These are phyloP conservation scores for Leishmania martiniquensis DNA, from an alignment of 208 protist genomes.

Conservation along the genomic window DNA sequence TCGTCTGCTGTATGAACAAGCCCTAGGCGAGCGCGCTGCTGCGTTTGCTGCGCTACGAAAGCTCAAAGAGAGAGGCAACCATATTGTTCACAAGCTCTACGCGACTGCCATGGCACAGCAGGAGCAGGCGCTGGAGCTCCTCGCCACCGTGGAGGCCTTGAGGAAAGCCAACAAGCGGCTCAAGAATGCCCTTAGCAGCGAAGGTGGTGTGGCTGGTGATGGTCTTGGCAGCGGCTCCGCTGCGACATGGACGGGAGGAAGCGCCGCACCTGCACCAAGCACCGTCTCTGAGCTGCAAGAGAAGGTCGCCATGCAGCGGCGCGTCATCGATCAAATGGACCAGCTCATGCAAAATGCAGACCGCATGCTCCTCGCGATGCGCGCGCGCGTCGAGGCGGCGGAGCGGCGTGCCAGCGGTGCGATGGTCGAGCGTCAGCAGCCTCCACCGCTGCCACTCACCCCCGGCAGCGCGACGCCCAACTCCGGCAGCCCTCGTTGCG, in stretches of 20 bases:
- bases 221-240: not conserved
- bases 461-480: not conserved
- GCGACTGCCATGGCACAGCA: constrained; percentile 39
- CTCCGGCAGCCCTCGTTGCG: not conserved
- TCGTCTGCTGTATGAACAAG: constrained; percentile 19
- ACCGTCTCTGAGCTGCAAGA: constrained; percentile 26
- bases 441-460: constrained; percentile 19
- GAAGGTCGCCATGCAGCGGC: constrained; percentile 31
- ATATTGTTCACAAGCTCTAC: constrained; percentile 50
- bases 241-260: not conserved
- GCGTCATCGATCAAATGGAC: constrained; percentile 43
- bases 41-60: constrained; percentile 43
- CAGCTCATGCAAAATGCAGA: constrained; percentile 46
- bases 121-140: constrained; percentile 32
- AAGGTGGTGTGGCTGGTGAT: not conserved
- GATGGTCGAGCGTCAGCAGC: not conserved
- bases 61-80: constrained; percentile 58
- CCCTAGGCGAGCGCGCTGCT: constrained; percentile 49
- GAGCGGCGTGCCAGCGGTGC: constrained; percentile 10
- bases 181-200: constrained; percentile 13
- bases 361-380: constrained; percentile 39
- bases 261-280: not conserved
- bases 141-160: constrained; percentile 38
- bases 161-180: constrained; percentile 39
- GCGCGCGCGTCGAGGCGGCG: constrained; percentile 32